Percentiles rank a stretch among this genome's conserved stretches.
These are phyloP conservation scores for Fusarium goolgardi DNA, from an alignment of 2,329 filamentous ascomycete species.

Conservation along the genomic window DNA sequence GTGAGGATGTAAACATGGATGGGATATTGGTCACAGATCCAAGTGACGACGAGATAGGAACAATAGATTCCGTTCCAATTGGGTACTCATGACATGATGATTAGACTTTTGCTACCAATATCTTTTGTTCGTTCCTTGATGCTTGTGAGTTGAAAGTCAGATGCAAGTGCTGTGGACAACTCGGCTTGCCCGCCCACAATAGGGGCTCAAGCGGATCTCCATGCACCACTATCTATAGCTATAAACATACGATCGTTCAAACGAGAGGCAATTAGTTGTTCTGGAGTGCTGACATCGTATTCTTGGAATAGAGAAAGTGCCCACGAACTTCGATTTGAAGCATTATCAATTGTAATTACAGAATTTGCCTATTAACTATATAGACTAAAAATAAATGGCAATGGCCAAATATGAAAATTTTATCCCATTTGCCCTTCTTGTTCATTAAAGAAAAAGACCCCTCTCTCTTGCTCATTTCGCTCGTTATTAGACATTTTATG, in stretches of 20 bases:
- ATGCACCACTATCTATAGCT: background rate
- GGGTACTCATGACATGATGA: slow-evolving; percentile 37
- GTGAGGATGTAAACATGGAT: slow-evolving; percentile 42
- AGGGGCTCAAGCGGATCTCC: background rate
- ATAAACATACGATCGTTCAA: background rate
- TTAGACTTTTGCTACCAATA: background rate
- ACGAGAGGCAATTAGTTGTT: background rate
- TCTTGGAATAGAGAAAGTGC: background rate
- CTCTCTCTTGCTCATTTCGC: slow-evolving; percentile 5
- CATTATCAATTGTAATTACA: slow-evolving; percentile 25
- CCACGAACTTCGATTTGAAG: slow-evolving; percentile 1
- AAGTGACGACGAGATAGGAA: slow-evolving; percentile 41
- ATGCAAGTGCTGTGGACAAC: background rate
- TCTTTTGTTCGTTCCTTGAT: background rate
- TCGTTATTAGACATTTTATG: slow-evolving; percentile 27
- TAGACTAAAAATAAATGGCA: slow-evolving; percentile 22
- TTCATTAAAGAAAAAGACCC: slow-evolving; percentile 10
- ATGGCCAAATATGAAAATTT: slow-evolving; percentile 12
- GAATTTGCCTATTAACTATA: slow-evolving; percentile 15
- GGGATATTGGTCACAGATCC: slow-evolving; percentile 42
- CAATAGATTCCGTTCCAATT: slow-evolving; percentile 48
- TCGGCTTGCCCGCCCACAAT: background rate
- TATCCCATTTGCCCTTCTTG: slow-evolving; percentile 1
- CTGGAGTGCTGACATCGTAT: background rate
- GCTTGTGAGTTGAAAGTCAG: background rate